Evolutionary conservation across 805 yeast genomes (phyloP), one percentile per base, ranked within the genome.

Genomic region (Suhomyces tanzawaensis): DNA sequence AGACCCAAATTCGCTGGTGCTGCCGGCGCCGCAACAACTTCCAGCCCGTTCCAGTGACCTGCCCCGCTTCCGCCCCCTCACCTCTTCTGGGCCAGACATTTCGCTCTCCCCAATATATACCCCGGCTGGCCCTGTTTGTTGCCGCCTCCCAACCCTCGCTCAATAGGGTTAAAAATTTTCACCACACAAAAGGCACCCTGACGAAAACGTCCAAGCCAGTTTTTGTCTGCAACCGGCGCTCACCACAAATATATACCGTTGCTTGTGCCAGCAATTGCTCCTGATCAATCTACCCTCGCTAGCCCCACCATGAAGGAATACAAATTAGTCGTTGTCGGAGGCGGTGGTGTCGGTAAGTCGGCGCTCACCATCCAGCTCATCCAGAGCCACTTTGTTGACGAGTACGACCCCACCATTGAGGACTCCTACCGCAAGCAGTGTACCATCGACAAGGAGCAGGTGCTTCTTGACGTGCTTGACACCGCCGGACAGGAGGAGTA

Each of bases 401-500:
- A 93, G 60, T 93, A 93, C 56, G 99, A 93, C 65, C 99, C 99
- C 7, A 93, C 99, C 8, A 93, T 93, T 56, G 99, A 93, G 65
- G 93, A 85, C 55, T 82, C 90, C 0, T 85, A 85, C 62, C 76
- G 96, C 50, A 93, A 93, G 58, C 91, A 85, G 53, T 85, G 93
- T 54, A 80, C 77, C 19, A 80, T 93, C 27, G 95, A 90, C 58
- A 79, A 78, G 42, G 86, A 82, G 57, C 84, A 80, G 25, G 53
- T 47, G 17, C 37, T 49, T 4, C 51, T 76, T 48, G 99, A 93
- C 61, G 89, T 93, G 29, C 76, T 93, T 55, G 99, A 93, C 63
- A 93, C 99, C 15, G 99, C 99, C 2, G 99, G 99, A 29, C 97
- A 90, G 71, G 98, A 91, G 63, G 97, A 90, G 64, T 90, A 90